Conservation (phyloP, 257 asterid species). For the Ehretia macrophylla region DNA sequence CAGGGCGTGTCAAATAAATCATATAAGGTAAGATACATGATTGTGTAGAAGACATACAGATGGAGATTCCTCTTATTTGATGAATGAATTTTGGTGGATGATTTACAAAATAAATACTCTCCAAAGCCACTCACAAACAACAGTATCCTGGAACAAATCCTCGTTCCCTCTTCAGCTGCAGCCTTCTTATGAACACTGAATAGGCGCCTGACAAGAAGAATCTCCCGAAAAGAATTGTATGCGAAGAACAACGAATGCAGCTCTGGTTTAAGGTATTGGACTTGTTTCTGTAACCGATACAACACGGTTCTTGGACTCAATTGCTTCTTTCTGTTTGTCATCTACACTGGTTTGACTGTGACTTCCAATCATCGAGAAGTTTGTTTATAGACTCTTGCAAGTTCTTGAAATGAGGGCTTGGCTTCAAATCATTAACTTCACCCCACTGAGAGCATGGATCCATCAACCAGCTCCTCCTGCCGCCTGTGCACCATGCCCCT, state of each 20-base stretch:
- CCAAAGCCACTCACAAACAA: not conserved
- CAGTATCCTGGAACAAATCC: slow-evolving; percentile 15
- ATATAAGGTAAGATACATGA: slow-evolving; percentile 10
- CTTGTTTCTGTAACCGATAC: not conserved
- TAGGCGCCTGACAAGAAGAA: slow-evolving; percentile 25
- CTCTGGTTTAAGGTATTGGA: slow-evolving; percentile 8
- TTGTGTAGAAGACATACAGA: slow-evolving; percentile 6
- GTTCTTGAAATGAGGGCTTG: slow-evolving; percentile 58
- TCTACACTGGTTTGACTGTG: slow-evolving; percentile 55
- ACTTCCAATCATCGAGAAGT: slow-evolving; percentile 45
- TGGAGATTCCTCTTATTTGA: slow-evolving; percentile 19
- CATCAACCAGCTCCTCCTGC: slow-evolving; percentile 54
- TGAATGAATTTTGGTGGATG: slow-evolving; percentile 14
- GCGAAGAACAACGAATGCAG: slow-evolving; percentile 27
- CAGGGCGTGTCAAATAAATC: not conserved
- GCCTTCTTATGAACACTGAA: slow-evolving; percentile 23
- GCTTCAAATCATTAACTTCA: slow-evolving; percentile 61
- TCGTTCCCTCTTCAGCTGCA: slow-evolving; percentile 24
- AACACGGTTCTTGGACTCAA: not conserved
- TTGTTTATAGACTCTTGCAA: slow-evolving; percentile 44
- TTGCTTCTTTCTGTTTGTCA: slow-evolving; percentile 22
- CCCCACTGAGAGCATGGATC: slow-evolving; percentile 97
- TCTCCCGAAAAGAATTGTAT: slow-evolving; percentile 33
- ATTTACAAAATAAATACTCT: slow-evolving; percentile 2
- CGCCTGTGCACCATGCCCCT: slow-evolving; percentile 93